Percentiles rank a stretch among this genome's conserved stretches.
Conservation (phyloP, 768 basidiomycete genomes). For the Tulasnella sp. region DNA sequence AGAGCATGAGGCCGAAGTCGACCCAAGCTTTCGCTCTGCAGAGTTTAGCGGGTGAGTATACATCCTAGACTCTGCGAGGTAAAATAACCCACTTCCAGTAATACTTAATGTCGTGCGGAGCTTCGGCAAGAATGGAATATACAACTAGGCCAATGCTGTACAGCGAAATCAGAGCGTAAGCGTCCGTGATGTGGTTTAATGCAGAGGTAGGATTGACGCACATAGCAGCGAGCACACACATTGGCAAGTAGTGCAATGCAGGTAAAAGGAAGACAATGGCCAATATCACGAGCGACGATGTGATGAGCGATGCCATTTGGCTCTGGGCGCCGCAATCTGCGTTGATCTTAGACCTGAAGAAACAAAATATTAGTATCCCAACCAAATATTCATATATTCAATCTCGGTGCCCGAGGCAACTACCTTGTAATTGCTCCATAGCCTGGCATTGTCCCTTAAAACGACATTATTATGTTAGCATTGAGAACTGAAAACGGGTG, state of each 20-base stretch:
- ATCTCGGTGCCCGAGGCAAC: constrained; percentile 26
- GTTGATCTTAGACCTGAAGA: constrained; percentile 70
- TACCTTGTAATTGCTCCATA: constrained; percentile 91
- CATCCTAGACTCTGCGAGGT: neutral
- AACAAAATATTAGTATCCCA: neutral
- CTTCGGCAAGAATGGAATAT: constrained; percentile 75
- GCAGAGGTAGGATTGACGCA: constrained; percentile 39
- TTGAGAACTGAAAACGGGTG: constrained; percentile 45
- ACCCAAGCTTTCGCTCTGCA: constrained; percentile 85
- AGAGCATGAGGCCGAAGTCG: constrained; percentile 77
- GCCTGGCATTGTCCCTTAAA: constrained; percentile 84
- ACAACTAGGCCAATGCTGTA: constrained; percentile 78
- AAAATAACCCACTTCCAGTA: constrained; percentile 64
- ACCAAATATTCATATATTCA: neutral
- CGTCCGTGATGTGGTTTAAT: neutral
- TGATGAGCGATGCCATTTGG: constrained; percentile 82
- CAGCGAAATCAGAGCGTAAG: neutral
- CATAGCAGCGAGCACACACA: constrained; percentile 86
- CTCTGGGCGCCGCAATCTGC: constrained; percentile 84
- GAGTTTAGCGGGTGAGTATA: neutral
- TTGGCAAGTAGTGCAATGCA: constrained; percentile 79
- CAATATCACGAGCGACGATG: constrained; percentile 67
- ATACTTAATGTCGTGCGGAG: constrained; percentile 80
- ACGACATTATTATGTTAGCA: constrained; percentile 59
- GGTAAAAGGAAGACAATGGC: constrained; percentile 89